Percentiles rank a stretch among this genome's conserved stretches.
Evolutionary conservation across 2,329 filamentous ascomycete genomes (phyloP).

Genomic region (Penicillium sp.): DNA sequence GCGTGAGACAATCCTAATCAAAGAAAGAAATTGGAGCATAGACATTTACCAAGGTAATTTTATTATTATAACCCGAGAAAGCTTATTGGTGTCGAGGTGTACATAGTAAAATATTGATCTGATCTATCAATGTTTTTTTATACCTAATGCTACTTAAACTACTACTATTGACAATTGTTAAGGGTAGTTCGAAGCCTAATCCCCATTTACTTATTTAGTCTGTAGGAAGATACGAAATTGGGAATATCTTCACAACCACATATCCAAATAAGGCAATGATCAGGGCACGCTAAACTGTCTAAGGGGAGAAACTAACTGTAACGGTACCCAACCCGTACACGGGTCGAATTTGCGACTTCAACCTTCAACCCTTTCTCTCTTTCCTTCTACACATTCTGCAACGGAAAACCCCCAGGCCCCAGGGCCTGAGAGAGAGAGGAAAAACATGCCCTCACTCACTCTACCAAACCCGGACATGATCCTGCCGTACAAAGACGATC

Average conservation of each 20-base stretch:
- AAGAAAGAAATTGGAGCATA: not conserved
- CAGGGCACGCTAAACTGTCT: slow-evolving; percentile 24
- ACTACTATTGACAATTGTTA: not conserved
- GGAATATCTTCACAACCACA: slow-evolving; percentile 12
- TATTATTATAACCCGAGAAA: not conserved
- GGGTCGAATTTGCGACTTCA: slow-evolving; percentile 1
- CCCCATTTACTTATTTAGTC: not conserved
- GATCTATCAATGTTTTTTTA: not conserved
- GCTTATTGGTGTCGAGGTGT: not conserved
- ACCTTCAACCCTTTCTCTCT: slow-evolving; percentile 4
- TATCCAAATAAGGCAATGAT: slow-evolving; percentile 25
- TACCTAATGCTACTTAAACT: slow-evolving; percentile 3
- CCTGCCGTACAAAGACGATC: slow-evolving; percentile 68
- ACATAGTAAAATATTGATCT: not conserved
- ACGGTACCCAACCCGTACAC: slow-evolving; percentile 1
- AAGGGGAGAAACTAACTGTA: slow-evolving; percentile 16
- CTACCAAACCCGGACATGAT: slow-evolving; percentile 96
- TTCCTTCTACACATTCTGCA: not conserved
- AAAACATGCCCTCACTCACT: slow-evolving; percentile 70
- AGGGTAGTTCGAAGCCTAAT: not conserved
- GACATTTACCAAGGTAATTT: not conserved
- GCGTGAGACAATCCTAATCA: slow-evolving; percentile 2
- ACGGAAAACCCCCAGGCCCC: slow-evolving; percentile 7
- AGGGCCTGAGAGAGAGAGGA: slow-evolving; percentile 13
- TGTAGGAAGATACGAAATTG: not conserved